Evolutionary conservation across 1,139 yeast genomes (phyloP), one percentile per base, ranked within the genome.

Genomic region (Kluyveromyces sp.): DNA sequence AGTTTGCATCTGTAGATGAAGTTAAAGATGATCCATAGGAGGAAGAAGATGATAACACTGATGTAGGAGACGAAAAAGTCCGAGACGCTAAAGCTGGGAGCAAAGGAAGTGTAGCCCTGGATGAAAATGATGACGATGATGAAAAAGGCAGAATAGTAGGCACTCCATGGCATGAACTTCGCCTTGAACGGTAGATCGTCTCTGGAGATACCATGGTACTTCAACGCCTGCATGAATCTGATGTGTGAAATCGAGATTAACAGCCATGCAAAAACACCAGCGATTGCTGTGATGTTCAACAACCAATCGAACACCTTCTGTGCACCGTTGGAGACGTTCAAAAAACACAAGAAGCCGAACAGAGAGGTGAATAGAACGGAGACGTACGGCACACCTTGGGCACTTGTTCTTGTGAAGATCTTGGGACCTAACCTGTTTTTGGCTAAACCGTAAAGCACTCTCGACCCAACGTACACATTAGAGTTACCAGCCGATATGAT

Each of bases 401-500:
- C 72, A 44, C 77, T 79, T 36, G 83, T 76, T 43, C 56, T 63
- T 16, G 64, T 63, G 57, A 81, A 77, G 47, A 71, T 51, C 47
- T 65, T 70, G 41, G 89, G 92, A 8, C 85, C 87, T 46, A 75
- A 72, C 11, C 75, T 73, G 33, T 77, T 73, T 49, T 70, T 69
- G 12, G 85, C 83, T 60, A 84, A 69, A 18, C 84, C 83, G 57
- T 74, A 81, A 46, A 84, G 62, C 41, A 81, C 72, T 66, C 94
- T 74, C 2, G 94, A 83, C 33, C 88, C 88, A 55, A 83, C 77
- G 63, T 84, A 84, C 40, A 84, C 73, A 60, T 82, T 80, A n/a
- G 89, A 80, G 66, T 83, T 84, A 56, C 83, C 94, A 19, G 94
- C 94, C 8, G 89, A 81, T 43, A 82, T 69, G 51, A 83, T 77